Evolutionary conservation across 306 rosid species (phyloP).

Genomic region (Herpetospermum pedunculosum): DNA sequence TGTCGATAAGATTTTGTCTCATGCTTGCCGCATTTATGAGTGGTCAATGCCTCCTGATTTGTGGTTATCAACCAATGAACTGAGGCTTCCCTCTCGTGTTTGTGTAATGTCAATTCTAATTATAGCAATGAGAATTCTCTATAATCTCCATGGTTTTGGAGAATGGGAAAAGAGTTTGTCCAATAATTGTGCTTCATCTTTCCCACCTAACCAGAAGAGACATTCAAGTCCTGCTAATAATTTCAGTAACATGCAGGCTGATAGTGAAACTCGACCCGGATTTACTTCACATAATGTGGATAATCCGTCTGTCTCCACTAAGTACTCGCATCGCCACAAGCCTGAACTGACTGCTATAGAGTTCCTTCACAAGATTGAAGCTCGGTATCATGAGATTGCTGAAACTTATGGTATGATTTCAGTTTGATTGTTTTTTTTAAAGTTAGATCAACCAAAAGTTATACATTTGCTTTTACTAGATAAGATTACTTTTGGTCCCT

Average conservation of each 20-base stretch:
- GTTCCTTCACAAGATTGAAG: slow-evolving; percentile 51
- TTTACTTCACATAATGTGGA: slow-evolving; percentile 15
- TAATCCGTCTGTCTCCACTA: slow-evolving; percentile 11
- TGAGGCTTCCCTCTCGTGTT: slow-evolving; percentile 68
- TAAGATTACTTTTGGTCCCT: no score
- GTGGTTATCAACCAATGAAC: slow-evolving; percentile 58
- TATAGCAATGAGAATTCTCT: slow-evolving; percentile 62
- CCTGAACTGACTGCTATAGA: slow-evolving; percentile 37
- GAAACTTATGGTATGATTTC: slow-evolving; percentile 35
- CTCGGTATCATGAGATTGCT: slow-evolving; percentile 38
- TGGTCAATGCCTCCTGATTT: slow-evolving; percentile 77
- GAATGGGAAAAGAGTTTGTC: slow-evolving; percentile 79
- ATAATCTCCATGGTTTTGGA: slow-evolving; percentile 67
- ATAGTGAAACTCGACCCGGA: slow-evolving; percentile 12
- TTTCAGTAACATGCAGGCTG: slow-evolving; percentile 10
- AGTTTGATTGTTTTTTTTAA: background rate
- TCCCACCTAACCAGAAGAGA: slow-evolving; percentile 6
- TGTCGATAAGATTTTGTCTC: slow-evolving; percentile 43
- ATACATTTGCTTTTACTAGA: background rate
- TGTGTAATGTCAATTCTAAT: slow-evolving; percentile 74
- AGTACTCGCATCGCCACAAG: slow-evolving; percentile 15
- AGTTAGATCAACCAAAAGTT: background rate
- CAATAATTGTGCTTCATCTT: slow-evolving; percentile 14
- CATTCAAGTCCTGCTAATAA: slow-evolving; percentile 2
- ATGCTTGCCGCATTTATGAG: slow-evolving; percentile 51